Base-by-base conservation (phyloP, 768 basidiomycete species). In the Termitomyces heimii region DNA sequence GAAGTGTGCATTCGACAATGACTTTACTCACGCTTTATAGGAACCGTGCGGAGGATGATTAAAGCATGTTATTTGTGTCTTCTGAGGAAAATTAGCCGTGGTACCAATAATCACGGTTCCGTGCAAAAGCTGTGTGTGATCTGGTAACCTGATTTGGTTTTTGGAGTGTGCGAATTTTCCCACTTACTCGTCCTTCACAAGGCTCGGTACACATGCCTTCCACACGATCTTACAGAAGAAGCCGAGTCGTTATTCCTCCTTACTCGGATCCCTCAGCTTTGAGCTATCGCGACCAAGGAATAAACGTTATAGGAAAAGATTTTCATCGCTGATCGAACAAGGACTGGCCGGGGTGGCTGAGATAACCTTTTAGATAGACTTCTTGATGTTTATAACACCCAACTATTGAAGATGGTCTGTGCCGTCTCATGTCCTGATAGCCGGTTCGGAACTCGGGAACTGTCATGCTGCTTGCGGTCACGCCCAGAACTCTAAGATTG, bases 161-260 rank as follows among this genome's bases (percentile, higher is more conserved):
- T 52, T n/a, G n/a, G 34, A 9, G 13, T 20, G 43, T 45, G 20
- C 46, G 34, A 39, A 54, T 54, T 57, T 57, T 24, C 39, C 34
- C 32, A 31, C 57, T 55, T 57, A 53, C 16, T 29, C 3, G 32
- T 28, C 20, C 18, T n/a, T 10, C 37, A 50, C 32, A 22, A 95
- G 93, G 92, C 79, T 95, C 24, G 90, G 92, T 42, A 78, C 78
- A 46, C 85, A 87, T 59, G 94, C 94, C 3, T 94, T 95, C 69
- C 77, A 83, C 64, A 72, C 79, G 10, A 77, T 92, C 51, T 68
- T 94, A 4, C 75, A 75, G 14, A 75, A 70, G 48, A 86, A 80
- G 59, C 76, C 80, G 7, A 72, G 79, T 29, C 69, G 69, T 13
- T 87, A 88, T 64, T 54, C 61, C 9, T 54, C 70, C 3, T 35